These are phyloP conservation scores for Emmonsiellopsis sp. DNA, from an alignment of 2,329 filamentous ascomycete genomes.

Conservation along the genomic window DNA sequence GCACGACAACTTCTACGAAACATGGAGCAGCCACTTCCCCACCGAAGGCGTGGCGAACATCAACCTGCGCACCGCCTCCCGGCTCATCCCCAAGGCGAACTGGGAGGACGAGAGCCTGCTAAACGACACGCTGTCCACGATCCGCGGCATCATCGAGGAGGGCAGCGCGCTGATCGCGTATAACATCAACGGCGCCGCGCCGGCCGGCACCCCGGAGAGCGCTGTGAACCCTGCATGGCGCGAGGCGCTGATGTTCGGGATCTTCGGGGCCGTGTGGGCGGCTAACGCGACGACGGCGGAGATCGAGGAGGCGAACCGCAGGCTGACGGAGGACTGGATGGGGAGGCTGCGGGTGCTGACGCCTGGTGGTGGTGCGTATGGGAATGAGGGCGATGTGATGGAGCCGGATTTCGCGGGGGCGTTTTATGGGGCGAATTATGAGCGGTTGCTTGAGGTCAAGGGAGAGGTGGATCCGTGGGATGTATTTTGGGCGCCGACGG, in stretches of 20 bases:
- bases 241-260: constrained; percentile 7
- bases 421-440: constrained; percentile 23
- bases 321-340: constrained; percentile 24
- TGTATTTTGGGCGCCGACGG: constrained; percentile 7
- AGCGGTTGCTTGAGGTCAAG: constrained; percentile 19
- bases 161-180: background rate
- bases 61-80: constrained; percentile 33
- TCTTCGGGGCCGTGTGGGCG: background rate
- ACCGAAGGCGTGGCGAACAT: constrained; percentile 27
- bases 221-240: constrained; percentile 14
- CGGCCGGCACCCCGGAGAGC: background rate
- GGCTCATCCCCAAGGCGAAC: constrained; percentile 35
- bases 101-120: constrained; percentile 24
- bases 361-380: constrained; percentile 5
- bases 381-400: constrained; percentile 5
- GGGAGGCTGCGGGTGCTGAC: background rate
- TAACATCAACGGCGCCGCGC: background rate
- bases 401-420: constrained; percentile 19
- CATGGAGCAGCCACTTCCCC: constrained; percentile 35
- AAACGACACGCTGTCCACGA: constrained; percentile 28
- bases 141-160: background rate
- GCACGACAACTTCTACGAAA: constrained; percentile 27
- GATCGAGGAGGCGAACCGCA: constrained; percentile 19
- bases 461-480: constrained; percentile 19
- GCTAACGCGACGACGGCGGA: constrained; percentile 9